Conservation (phyloP, 306 rosid genomes). For the Oemleria cerasiformis region DNA sequence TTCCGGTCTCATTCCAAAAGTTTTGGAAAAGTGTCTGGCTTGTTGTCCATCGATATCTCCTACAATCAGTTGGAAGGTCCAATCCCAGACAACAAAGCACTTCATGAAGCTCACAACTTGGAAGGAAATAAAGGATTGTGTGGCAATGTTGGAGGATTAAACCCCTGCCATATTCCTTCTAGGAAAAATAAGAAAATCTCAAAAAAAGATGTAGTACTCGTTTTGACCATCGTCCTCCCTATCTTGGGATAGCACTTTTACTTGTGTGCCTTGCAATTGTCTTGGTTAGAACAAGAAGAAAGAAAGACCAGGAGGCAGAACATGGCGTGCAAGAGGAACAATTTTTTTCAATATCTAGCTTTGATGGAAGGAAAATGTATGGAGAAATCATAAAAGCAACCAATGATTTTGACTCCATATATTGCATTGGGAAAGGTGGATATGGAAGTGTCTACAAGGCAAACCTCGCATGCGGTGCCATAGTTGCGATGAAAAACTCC, state of each 20-base stretch:
- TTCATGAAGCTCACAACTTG: slow-evolving; percentile 9
- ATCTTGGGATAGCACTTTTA: too few species aligned
- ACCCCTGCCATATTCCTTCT: too few species aligned
- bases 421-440: slow-evolving; percentile 33
- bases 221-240: too few species aligned
- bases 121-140: slow-evolving; percentile 14
- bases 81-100: slow-evolving; percentile 17
- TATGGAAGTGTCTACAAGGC: slow-evolving; percentile 27
- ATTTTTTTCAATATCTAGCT: background rate
- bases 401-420: slow-evolving; percentile 10
- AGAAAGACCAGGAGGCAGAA: too few species aligned
- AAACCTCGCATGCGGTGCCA: background rate
- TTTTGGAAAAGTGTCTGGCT: slow-evolving; percentile 2
- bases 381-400: slow-evolving; percentile 27
- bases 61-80: slow-evolving; percentile 21
- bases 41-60: slow-evolving; percentile 5
- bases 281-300: too few species aligned
- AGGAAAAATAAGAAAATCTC: background rate
- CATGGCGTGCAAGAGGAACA: too few species aligned
- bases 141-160: slow-evolving; percentile 22
- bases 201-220: background rate
- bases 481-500: slow-evolving; percentile 24
- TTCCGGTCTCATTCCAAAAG: slow-evolving; percentile 10
- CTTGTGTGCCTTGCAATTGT: too few species aligned
- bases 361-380: slow-evolving; percentile 21